phyloP scores from a whole-genome alignment of 345 rosid species.

The Gossypium anomalum region DNA sequence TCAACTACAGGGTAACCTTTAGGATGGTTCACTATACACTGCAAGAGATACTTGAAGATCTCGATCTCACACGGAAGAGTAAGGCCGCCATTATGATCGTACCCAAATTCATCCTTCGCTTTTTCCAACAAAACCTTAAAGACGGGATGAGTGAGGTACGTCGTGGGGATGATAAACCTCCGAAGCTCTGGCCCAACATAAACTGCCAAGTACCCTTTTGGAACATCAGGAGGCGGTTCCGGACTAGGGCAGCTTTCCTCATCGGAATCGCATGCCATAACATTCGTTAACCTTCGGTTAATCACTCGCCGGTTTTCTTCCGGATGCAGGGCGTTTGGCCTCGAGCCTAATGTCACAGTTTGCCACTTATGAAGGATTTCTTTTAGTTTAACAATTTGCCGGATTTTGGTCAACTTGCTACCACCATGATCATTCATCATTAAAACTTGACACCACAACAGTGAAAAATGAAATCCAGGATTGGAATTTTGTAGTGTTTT shows the following conservation, averaged over 20 bases:
- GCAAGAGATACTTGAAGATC: conserved; percentile 82
- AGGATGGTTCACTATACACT: conserved; percentile 65
- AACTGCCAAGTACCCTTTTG: conserved; percentile 83
- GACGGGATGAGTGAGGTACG: conserved; percentile 70
- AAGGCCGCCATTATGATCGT: conserved; percentile 74
- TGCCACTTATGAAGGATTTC: conserved; percentile 92
- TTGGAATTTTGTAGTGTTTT: neutral
- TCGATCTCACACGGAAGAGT: conserved; percentile 97
- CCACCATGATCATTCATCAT: conserved; percentile 61
- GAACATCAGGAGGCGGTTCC: conserved; percentile 71
- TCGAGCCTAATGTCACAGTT: conserved; percentile 52
- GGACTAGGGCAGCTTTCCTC: conserved; percentile 79
- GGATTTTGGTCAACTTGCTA: conserved; percentile 58
- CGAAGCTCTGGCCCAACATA: conserved; percentile 86
- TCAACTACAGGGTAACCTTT: conserved; percentile 35
- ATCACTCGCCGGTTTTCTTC: conserved; percentile 29
- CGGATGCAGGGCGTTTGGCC: conserved; percentile 19
- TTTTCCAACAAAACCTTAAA: conserved; percentile 85
- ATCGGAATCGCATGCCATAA: conserved; percentile 60
- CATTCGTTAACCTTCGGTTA: conserved; percentile 45
- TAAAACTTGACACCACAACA: conserved; percentile 18
- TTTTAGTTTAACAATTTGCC: conserved; percentile 77
- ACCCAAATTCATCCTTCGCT: conserved; percentile 92
- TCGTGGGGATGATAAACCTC: conserved; percentile 84
- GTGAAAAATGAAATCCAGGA: conserved; percentile 21